These are phyloP conservation scores for Prosopis cineraria DNA, from an alignment of 306 rosid species.

Conservation along the genomic window DNA sequence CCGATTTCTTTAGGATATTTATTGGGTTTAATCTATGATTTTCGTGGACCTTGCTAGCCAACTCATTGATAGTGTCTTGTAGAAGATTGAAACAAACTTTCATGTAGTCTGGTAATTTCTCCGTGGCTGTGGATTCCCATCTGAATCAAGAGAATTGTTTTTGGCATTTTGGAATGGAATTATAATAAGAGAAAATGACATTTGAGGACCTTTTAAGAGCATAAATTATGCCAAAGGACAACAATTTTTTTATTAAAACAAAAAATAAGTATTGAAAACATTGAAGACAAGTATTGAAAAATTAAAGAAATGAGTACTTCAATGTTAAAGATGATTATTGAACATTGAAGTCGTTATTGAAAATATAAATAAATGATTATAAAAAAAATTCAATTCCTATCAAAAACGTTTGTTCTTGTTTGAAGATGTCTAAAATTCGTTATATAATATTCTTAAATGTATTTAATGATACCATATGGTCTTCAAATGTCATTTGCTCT, in stretches of 20 bases:
- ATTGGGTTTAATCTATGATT: not conserved
- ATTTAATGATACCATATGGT: no score
- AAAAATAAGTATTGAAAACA: no score
- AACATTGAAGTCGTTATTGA: no score
- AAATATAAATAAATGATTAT: no score
- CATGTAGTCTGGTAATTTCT: not conserved
- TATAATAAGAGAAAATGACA: not conserved
- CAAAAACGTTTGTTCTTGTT: no score
- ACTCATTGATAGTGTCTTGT: not conserved
- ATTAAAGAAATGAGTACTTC: no score
- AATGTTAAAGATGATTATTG: not conserved
- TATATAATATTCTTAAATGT: no score
- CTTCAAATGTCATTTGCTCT: no score
- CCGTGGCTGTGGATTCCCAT: not conserved
- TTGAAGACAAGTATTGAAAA: not conserved
- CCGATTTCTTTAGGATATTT: not conserved
- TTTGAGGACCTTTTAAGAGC: not conserved
- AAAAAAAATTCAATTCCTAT: no score
- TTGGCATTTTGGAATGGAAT: not conserved
- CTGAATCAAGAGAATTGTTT: conserved; percentile 1
- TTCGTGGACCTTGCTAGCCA: not conserved
- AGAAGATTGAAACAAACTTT: not conserved
- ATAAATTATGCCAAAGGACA: no score
- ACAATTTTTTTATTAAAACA: no score
- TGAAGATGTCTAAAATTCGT: no score